These are phyloP conservation scores for Blastobotrys chiropterorum DNA, from an alignment of 805 yeast species.

Conservation along the genomic window DNA sequence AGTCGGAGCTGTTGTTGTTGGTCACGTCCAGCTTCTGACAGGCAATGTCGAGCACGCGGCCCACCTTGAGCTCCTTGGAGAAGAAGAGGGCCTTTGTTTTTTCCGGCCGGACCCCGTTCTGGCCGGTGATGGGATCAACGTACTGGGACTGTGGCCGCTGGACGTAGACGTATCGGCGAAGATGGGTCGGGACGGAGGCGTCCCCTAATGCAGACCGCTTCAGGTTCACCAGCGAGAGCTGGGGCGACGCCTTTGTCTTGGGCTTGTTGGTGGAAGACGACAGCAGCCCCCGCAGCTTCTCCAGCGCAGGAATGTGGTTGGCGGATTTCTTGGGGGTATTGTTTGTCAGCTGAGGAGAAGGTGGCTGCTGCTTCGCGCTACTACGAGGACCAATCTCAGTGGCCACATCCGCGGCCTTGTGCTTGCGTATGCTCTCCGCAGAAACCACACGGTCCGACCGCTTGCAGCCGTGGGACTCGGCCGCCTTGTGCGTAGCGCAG, in stretches of 20 bases:
- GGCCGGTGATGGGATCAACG: slow-evolving; percentile 18
- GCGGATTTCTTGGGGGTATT: background rate
- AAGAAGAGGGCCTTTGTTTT: slow-evolving; percentile 24
- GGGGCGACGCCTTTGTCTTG: slow-evolving; percentile 1
- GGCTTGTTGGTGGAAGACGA: slow-evolving; percentile 1
- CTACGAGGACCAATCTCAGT: background rate
- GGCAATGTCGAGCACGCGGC: slow-evolving; percentile 26
- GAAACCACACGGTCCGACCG: background rate
- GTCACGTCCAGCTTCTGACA: slow-evolving; percentile 19
- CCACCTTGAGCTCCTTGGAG: slow-evolving; percentile 16
- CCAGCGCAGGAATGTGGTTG: background rate
- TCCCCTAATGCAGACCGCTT: slow-evolving; percentile 35
- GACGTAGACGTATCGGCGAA: slow-evolving; percentile 31
- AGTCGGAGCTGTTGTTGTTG: slow-evolving; percentile 13
- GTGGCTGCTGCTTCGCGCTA: background rate
- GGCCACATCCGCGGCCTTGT: background rate
- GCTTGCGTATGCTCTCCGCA: background rate
- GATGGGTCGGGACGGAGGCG: slow-evolving; percentile 25
- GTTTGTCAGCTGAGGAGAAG: background rate
- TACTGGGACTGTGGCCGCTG: slow-evolving; percentile 20
- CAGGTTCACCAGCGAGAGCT: slow-evolving; percentile 17
- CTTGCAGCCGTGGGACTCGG: slow-evolving; percentile 32
- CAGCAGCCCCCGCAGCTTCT: background rate
- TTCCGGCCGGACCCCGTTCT: slow-evolving; percentile 16
- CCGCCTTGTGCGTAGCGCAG: slow-evolving; percentile 34